These are phyloP conservation scores for Gracilaria gracilis DNA, from an alignment of 23 red algal genomes.

Conservation along the genomic window DNA sequence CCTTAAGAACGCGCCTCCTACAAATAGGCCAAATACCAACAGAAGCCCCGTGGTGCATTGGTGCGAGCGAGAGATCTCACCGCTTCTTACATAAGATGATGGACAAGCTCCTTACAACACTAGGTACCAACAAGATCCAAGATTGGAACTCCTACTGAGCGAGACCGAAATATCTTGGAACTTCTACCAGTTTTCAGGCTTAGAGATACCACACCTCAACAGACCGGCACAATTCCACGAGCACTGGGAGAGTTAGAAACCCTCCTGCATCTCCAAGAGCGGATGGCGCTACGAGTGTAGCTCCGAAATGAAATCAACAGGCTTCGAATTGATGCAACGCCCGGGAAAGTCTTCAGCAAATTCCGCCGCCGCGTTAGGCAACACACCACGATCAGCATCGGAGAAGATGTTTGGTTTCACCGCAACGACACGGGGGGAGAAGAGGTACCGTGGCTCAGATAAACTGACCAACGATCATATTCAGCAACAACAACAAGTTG, in stretches of 20 bases:
- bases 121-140: not conserved
- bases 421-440: not conserved
- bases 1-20: not conserved
- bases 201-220: conserved; percentile 12
- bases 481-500: not conserved
- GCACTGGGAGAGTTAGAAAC: not conserved
- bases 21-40: conserved; percentile 30
- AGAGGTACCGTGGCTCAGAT: not conserved
- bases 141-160: not conserved
- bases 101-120: not conserved
- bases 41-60: conserved; percentile 23
- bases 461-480: not conserved
- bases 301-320: not conserved
- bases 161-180: conserved; percentile 26
- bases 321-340: not conserved
- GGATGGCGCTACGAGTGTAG: not conserved
- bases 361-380: not conserved
- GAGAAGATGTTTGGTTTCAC: conserved; percentile 26
- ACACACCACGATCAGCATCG: not conserved
- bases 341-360: not conserved
- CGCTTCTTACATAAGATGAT: not conserved
- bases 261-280: not conserved
- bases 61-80: conserved; percentile 28
- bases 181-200: not conserved
- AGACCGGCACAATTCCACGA: conserved; percentile 8